These are phyloP conservation scores for Trichoderma citrinoviride DNA, from an alignment of 2,329 filamentous ascomycete genomes.

Conservation along the genomic window DNA sequence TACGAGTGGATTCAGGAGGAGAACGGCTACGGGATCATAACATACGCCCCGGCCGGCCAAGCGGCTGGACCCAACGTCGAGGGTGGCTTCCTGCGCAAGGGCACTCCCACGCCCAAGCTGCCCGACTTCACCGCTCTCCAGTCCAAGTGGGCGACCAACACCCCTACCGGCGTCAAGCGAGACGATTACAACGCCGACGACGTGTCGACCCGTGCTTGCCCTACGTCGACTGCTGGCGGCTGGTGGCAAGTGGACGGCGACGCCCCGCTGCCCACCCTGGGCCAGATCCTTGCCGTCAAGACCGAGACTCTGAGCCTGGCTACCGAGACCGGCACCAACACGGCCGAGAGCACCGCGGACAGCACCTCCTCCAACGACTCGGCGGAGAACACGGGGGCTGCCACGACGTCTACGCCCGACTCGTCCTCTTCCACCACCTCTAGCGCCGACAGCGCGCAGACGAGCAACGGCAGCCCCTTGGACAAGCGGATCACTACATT, in stretches of 20 bases:
- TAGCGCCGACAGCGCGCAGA: background rate
- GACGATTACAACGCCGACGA: conserved; percentile 62
- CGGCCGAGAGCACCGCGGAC: background rate
- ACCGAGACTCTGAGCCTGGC: background rate
- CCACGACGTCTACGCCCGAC: background rate
- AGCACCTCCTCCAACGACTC: background rate
- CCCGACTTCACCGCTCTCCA: conserved; percentile 80
- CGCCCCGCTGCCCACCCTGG: conserved; percentile 66
- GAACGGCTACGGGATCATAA: conserved; percentile 79
- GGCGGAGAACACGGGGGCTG: background rate
- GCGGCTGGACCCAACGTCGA: conserved; percentile 53
- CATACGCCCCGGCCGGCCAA: conserved; percentile 63
- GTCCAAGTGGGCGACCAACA: conserved; percentile 70
- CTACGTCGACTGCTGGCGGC: conserved; percentile 61
- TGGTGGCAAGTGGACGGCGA: conserved; percentile 81
- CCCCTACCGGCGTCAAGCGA: conserved; percentile 64
- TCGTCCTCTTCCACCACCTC: background rate
- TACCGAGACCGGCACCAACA: conserved; percentile 7
- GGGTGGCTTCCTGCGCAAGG: conserved; percentile 67
- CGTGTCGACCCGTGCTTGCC: conserved; percentile 66
- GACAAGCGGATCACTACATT: conserved; percentile 23
- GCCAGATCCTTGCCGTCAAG: conserved; percentile 41
- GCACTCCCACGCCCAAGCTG: conserved; percentile 67
- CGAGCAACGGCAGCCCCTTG: conserved; percentile 20
- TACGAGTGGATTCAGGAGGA: conserved; percentile 89